A percentile compares a stretch with the other conserved stretches of the same genome.
Conservation (phyloP, 2,329 filamentous ascomycete species). For the Verticillium longisporum region DNA sequence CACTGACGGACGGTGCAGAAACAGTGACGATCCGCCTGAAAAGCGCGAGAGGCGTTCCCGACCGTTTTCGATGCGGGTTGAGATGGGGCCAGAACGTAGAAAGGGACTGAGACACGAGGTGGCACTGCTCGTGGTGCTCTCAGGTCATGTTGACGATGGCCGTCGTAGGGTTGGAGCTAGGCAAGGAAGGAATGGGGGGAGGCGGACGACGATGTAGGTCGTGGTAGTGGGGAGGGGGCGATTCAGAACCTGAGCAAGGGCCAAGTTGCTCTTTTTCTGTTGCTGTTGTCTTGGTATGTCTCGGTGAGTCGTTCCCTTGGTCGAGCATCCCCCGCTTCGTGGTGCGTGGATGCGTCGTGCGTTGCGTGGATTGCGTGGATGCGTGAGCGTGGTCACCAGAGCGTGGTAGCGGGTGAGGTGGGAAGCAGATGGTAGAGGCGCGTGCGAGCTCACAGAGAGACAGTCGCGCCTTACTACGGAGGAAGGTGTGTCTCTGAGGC, state of each 20-base stretch:
- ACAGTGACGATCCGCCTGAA: neutral
- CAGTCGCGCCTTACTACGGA: too few species aligned
- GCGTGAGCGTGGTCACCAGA: neutral
- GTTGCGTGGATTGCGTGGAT: too few species aligned
- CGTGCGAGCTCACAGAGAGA: neutral
- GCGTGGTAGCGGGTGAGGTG: neutral
- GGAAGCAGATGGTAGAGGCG: neutral
- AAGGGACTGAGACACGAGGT: neutral
- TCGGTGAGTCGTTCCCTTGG: neutral
- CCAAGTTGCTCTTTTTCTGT: neutral
- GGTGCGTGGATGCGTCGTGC: neutral
- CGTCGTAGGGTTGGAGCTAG: neutral
- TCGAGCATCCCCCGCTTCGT: neutral
- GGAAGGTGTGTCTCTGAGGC: neutral
- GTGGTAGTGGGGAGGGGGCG: neutral
- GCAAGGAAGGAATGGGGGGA: neutral
- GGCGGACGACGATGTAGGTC: neutral
- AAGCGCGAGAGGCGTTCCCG: neutral
- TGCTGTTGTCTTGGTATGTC: neutral
- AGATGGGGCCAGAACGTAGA: neutral
- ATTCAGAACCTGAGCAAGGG: neutral
- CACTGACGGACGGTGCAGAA: neutral
- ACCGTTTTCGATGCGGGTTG: neutral
- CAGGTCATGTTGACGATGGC: neutral
- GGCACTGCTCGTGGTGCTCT: neutral